Base-by-base conservation (phyloP, 2,329 filamentous ascomycete genomes). In the Pezicula rhizophila region DNA sequence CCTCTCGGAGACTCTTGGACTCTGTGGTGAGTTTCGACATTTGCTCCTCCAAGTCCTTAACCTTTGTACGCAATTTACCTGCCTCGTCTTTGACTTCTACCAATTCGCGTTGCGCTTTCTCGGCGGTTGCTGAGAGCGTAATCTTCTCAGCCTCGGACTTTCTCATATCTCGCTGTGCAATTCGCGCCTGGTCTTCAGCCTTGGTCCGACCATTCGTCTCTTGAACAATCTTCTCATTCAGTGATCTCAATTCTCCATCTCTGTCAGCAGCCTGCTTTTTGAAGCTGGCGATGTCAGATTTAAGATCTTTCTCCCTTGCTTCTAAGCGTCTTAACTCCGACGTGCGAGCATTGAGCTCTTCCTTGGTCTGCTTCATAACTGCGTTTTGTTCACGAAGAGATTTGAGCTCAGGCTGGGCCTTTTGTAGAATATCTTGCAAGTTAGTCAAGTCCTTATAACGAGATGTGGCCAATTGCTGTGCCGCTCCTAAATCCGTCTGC, bases 361-460 rank as follows among this genome's bases (percentile, higher is more conserved):
- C 85, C 62, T 86, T 92, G 3, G 80, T 77, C 0, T 73, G 74
- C 66, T 89, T 91, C 31, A 97, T 74, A 37, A 84, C 78, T 0
- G 80, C 78, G 26, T 87, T 84, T 59, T 97, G 91, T 43, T 84
- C 81, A 7, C 89, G 82, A 17, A 97, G 74, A 40, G 73, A 84
- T 64, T 85, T 86, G 20, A 97, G 72, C 67, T 99, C 92, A 0
- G 89, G 87, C 61, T 96, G 91, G 1, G 87, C 79, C 64, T 93
- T 95, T 56, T 90, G 84, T 26, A 96, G 68, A 2, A 91, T 75
- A 52, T 92, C 87, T 17, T 85, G 79, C 41, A 96, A 72, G 25
- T 95, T 87, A 0, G 84, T 84, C 2, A 96, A 72, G 51, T 97
- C 91, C 66, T 90, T 95, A 72, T 90, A 97, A 26, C 93, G 79